Evolutionary conservation across 1,284 basidiomycete species (phyloP), one percentile per base, ranked within the genome.

Genomic region (Rhodotorula sp.): DNA sequence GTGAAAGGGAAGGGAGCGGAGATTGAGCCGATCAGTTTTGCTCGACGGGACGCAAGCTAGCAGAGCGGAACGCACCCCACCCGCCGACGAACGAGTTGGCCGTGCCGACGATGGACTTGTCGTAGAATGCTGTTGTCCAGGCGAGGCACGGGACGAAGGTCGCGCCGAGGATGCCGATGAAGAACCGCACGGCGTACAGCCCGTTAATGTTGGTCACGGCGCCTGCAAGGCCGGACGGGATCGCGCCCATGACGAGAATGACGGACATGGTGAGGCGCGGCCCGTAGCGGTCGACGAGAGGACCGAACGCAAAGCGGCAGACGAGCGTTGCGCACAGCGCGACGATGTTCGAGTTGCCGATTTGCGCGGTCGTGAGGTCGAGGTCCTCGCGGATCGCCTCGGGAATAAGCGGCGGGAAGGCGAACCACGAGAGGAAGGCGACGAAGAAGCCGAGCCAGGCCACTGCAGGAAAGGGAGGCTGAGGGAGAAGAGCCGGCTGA

Each of bases 151-250:
- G 75, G 4, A 74, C 75, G 29, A 77, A 77, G 5, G 69, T 87
- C 0, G 82, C 88, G 13, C 88, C 88, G 9, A 88, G 83, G 62
- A 89, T 79, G 66, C 70, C 68, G 36, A 61, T 72, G 78, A 86
- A 85, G 80, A 69, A 72, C 3, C 86, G 81, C 34, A 87, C 77
- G 9, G 80, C 80, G 71, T 88, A 86, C 6, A 89, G 83, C 0
- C 85, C 84, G 7, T 73, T 61, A 1, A 84, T 84, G 63, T 77
- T 83, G 53, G 80, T 79, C 25, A 85, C 83, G 0, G 86, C 85
- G 12, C 87, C 87, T 1, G 87, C 87, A 17, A 89, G 81, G 2
- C 86, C 88, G 1, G 87, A 88, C 0, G 88, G 88, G 58, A 90
- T 86, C 1, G 88, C 87, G 13, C 88, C 88, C 0, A 87, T 67